Conservation (phyloP, 2,329 filamentous ascomycete genomes). For the Botrytis fragariae region DNA sequence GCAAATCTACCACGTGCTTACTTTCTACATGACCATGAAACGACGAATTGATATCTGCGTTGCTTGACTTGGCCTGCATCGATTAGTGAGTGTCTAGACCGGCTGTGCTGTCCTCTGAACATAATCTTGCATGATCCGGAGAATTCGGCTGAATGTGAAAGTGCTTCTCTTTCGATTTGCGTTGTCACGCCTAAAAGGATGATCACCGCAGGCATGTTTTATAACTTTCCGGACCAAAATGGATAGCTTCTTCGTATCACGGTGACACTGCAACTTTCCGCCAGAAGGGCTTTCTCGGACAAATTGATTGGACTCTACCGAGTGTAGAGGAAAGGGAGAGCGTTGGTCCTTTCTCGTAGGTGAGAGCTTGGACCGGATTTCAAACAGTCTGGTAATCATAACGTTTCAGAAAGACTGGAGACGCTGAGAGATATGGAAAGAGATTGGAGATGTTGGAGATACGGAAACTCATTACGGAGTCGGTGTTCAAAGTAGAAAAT, state of each 20-base stretch:
- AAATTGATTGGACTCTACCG: not conserved
- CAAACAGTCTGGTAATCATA: not conserved
- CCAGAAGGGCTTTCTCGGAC: not conserved
- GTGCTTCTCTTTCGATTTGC: not conserved
- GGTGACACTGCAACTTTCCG: not conserved
- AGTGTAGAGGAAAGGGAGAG: not conserved
- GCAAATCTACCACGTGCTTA: not conserved
- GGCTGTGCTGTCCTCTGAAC: not conserved
- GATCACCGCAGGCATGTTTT: conserved; percentile 16
- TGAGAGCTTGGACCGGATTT: not conserved
- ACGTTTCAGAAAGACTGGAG: conserved; percentile 3
- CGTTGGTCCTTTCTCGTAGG: not conserved
- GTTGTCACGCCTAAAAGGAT: not conserved
- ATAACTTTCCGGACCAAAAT: not conserved
- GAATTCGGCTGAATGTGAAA: not conserved
- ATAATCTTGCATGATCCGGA: conserved; percentile 16
- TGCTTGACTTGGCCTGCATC: not conserved
- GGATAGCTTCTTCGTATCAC: not conserved
- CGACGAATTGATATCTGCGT: not conserved
- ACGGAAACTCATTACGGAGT: not conserved
- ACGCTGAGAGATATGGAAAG: not conserved
- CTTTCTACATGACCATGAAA: not conserved
- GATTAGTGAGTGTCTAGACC: not conserved
- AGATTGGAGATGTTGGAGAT: not conserved
- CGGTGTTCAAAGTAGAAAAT: not conserved